phyloP scores from a whole-genome alignment of 352 stramenopile genomes.

The Phytophthora sp. region DNA sequence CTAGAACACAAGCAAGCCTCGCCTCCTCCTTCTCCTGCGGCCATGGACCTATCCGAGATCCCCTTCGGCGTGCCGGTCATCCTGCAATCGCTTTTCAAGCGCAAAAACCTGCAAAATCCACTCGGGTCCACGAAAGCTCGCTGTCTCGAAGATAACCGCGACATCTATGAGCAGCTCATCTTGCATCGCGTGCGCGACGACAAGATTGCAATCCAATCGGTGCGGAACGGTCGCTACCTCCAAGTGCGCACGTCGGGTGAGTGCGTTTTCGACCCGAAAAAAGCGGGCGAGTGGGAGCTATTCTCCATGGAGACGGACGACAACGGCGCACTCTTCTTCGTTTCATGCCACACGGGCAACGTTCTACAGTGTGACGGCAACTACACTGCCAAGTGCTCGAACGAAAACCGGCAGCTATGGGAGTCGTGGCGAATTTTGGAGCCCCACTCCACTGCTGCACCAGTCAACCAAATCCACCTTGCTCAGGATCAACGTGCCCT shows the following conservation, averaged over 20 bases:
- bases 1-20: too few species aligned
- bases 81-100: constrained; percentile 24
- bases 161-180: constrained; percentile 35
- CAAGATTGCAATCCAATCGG: constrained; percentile 40
- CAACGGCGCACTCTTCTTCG: constrained; percentile 29
- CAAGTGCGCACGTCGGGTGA: constrained; percentile 28
- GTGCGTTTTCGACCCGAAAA: constrained; percentile 37
- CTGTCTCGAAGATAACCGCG: constrained; percentile 33
- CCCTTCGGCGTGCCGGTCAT: constrained; percentile 37
- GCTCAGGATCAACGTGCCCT: constrained; percentile 3
- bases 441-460: background rate
- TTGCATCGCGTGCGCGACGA: constrained; percentile 33
- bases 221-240: constrained; percentile 29
- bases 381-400: constrained; percentile 21
- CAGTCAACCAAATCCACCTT: background rate
- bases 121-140: constrained; percentile 37
- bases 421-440: constrained; percentile 37
- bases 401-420: constrained; percentile 15
- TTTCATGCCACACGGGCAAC: constrained; percentile 37
- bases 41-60: constrained; percentile 39
- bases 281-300: constrained; percentile 30
- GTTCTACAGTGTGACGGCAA: constrained; percentile 29
- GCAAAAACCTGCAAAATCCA: constrained; percentile 37
- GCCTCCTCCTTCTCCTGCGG: too few species aligned
- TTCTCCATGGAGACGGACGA: constrained; percentile 45